These are phyloP conservation scores for California macrophylla DNA, from an alignment of 441 rosid genomes.

Conservation along the genomic window DNA sequence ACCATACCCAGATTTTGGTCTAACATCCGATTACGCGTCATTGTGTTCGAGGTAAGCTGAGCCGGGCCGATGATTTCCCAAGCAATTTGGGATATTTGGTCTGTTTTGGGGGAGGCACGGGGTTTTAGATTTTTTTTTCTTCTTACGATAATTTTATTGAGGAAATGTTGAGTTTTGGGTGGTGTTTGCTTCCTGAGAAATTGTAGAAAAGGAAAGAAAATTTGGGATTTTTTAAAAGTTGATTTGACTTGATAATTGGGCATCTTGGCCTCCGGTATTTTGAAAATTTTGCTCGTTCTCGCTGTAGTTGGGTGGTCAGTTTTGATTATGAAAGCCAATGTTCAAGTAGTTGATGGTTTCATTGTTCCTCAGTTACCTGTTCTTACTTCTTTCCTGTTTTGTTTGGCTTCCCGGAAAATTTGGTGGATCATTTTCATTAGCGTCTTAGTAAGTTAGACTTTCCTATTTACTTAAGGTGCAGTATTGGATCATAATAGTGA, in stretches of 20 bases:
- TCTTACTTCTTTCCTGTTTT: neutral
- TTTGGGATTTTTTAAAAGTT: constrained; percentile 10
- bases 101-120: constrained; percentile 15
- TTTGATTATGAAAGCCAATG: constrained; percentile 3
- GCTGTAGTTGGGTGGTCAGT: neutral
- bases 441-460: neutral
- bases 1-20: constrained; percentile 22
- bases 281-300: neutral
- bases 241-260: constrained; percentile 12
- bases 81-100: neutral
- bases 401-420: neutral
- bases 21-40: constrained; percentile 45
- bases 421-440: neutral
- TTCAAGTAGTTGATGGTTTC: neutral
- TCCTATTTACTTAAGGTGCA: neutral
- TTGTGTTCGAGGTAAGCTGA: constrained; percentile 44
- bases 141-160: neutral
- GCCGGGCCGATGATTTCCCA: constrained; percentile 4
- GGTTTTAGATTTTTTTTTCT: constrained; percentile 19
- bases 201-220: neutral
- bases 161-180: constrained; percentile 13
- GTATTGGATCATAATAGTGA: neutral
- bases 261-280: neutral
- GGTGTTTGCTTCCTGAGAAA: constrained; percentile 14
- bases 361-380: neutral